These are phyloP conservation scores for Alternaria sp. DNA, from an alignment of 2,329 filamentous ascomycete genomes.

Conservation along the genomic window DNA sequence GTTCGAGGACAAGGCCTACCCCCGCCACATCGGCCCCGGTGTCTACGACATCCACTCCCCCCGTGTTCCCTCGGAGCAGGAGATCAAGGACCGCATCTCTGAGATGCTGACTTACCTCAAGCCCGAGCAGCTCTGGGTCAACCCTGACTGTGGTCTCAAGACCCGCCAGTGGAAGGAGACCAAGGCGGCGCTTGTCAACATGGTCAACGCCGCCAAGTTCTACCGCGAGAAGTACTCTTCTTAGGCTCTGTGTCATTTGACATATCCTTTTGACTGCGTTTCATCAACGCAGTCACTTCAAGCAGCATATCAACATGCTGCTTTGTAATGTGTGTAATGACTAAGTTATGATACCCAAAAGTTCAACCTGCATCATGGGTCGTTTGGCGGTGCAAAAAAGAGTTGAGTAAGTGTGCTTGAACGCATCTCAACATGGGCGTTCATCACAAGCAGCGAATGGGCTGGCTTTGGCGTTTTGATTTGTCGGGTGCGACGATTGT, in stretches of 20 bases:
- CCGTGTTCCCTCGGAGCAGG: conserved; percentile 94
- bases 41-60: conserved; percentile 99
- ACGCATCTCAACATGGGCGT: conserved; percentile 53
- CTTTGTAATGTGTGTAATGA: conserved; percentile 52
- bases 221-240: conserved; percentile 90
- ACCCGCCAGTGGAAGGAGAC: conserved; percentile 98
- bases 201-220: conserved; percentile 98
- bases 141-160: conserved; percentile 99
- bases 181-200: conserved; percentile 93
- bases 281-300: conserved; percentile 43
- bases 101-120: conserved; percentile 97
- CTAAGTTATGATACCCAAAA: conserved; percentile 54
- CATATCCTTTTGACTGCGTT: conserved; percentile 31
- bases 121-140: conserved; percentile 99
- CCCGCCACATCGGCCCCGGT: conserved; percentile 97
- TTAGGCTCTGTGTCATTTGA: conserved; percentile 47
- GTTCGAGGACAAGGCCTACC: conserved; percentile 97
- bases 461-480: conserved; percentile 19
- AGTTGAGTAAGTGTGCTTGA: conserved; percentile 34
- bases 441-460: conserved; percentile 34
- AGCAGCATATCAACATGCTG: conserved; percentile 51
- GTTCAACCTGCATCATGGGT: conserved; percentile 54
- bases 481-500: conserved; percentile 1
- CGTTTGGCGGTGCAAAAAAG: conserved; percentile 38
- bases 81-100: conserved; percentile 96